These are phyloP conservation scores for Diutina neorugosa DNA, from an alignment of 1,139 yeast species.

Conservation along the genomic window DNA sequence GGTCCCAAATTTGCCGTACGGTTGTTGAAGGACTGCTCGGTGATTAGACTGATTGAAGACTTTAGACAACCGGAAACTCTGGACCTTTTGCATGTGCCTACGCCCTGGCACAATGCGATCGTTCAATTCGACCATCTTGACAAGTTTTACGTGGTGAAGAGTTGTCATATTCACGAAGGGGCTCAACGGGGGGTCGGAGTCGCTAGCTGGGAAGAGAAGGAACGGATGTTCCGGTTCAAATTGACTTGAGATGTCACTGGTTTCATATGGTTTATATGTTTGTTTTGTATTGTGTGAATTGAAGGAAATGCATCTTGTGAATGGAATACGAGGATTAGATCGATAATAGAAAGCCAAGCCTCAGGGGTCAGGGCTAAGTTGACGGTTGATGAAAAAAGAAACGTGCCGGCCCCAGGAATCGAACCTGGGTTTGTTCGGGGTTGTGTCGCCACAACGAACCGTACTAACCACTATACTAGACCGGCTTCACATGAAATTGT, in stretches of 20 bases:
- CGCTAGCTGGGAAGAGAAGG: background rate
- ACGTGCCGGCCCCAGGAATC: conserved; percentile 3
- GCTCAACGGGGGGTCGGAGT: background rate
- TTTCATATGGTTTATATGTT: no score
- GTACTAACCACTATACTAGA: background rate
- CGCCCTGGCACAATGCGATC: conserved; percentile 56
- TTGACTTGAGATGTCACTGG: background rate
- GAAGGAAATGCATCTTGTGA: no score
- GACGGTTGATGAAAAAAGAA: no score
- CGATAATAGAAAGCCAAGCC: background rate
- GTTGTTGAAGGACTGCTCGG: conserved; percentile 32
- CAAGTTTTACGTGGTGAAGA: background rate
- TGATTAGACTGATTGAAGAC: conserved; percentile 12
- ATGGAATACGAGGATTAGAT: no score
- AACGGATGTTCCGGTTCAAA: background rate
- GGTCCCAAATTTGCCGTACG: conserved; percentile 51
- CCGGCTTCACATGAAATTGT: background rate
- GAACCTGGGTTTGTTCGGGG: conserved; percentile 2
- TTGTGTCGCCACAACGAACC: background rate
- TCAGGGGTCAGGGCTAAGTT: background rate
- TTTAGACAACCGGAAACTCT: conserved; percentile 22
- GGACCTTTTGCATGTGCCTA: conserved; percentile 44
- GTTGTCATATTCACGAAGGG: background rate
- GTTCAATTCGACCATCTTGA: conserved; percentile 19
- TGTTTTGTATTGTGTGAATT: no score